A percentile compares a stretch with the other conserved stretches of the same genome.
phyloP scores from a whole-genome alignment of 1,284 basidiomycete species.

The Pseudozyma thailandica region DNA sequence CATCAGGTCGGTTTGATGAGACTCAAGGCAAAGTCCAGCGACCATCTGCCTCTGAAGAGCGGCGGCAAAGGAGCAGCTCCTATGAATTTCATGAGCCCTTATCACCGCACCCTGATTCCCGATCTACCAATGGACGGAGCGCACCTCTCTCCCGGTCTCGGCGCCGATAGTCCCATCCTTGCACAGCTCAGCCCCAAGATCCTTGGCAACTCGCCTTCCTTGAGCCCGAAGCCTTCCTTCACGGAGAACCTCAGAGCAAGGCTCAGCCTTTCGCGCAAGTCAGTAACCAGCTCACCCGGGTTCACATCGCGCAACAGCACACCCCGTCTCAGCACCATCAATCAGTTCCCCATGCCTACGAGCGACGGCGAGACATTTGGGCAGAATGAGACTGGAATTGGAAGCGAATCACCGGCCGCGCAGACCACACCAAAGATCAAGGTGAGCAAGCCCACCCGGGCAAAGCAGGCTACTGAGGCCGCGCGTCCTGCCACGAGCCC shows the following conservation, averaged over 20 bases:
- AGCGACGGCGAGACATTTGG: slow-evolving; percentile 5
- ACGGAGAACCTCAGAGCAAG: slow-evolving; percentile 36
- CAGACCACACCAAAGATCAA: slow-evolving; percentile 29
- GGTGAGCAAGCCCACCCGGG: slow-evolving; percentile 6
- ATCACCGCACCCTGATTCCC: slow-evolving; percentile 42
- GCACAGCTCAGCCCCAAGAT: slow-evolving; percentile 39
- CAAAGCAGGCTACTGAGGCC: slow-evolving; percentile 1
- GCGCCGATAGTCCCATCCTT: slow-evolving; percentile 40
- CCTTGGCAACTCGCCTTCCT: slow-evolving; percentile 25
- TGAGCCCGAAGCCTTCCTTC: slow-evolving; percentile 37
- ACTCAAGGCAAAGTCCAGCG: slow-evolving; percentile 38
- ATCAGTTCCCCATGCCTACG: slow-evolving; percentile 31
- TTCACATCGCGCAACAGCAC: slow-evolving; percentile 29
- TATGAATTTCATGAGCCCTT: slow-evolving; percentile 46
- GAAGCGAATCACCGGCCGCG: not conserved
- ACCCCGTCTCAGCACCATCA: slow-evolving; percentile 31
- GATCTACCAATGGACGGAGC: slow-evolving; percentile 34
- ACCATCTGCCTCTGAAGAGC: slow-evolving; percentile 27
- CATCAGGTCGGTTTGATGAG: slow-evolving; percentile 22
- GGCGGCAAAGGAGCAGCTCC: slow-evolving; percentile 8
- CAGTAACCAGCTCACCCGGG: slow-evolving; percentile 37
- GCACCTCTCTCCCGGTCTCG: slow-evolving; percentile 37
- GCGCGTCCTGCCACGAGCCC: slow-evolving; percentile 29
- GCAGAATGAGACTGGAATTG: not conserved
- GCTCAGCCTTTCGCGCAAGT: slow-evolving; percentile 44